Evolutionary conservation across 106 monocot genomes (phyloP).

Genomic region (Dactylorhiza incarnata): DNA sequence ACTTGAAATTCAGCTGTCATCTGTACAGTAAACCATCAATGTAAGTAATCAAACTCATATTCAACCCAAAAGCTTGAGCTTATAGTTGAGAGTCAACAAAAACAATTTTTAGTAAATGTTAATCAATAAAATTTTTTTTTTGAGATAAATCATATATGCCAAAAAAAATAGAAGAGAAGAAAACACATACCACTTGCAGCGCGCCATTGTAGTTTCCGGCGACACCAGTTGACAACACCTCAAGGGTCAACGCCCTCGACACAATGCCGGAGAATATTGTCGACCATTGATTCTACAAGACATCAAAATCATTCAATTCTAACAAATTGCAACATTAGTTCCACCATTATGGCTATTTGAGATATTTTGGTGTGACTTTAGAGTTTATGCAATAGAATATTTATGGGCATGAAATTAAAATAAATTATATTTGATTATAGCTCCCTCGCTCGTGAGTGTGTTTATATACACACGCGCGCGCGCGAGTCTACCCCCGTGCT

Average conservation of each 20-base stretch:
- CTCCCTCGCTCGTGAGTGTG: no score
- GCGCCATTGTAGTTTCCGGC: constrained; percentile 98
- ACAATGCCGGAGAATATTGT: constrained; percentile 78
- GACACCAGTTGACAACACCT: constrained; percentile 90
- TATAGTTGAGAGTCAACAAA: not conserved
- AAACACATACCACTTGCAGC: constrained; percentile 80
- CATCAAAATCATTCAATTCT: not conserved
- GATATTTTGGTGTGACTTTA: no score
- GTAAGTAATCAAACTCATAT: not conserved
- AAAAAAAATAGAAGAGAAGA: not conserved
- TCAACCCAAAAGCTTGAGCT: no score
- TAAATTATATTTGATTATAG: no score
- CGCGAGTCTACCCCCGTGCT: no score
- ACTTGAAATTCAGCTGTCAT: constrained; percentile 97
- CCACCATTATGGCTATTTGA: no score
- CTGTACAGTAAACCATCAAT: constrained; percentile 15
- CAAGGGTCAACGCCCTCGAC: constrained; percentile 79
- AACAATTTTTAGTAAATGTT: no score
- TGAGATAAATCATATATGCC: no score
- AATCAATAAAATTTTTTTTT: no score
- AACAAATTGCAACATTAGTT: not conserved
- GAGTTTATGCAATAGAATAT: no score
- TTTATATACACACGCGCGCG: no score
- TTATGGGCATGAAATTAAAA: no score
- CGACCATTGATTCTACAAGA: constrained; percentile 73